These are phyloP conservation scores for Monosporozyma solicola DNA, from an alignment of 805 yeast genomes.

Conservation along the genomic window DNA sequence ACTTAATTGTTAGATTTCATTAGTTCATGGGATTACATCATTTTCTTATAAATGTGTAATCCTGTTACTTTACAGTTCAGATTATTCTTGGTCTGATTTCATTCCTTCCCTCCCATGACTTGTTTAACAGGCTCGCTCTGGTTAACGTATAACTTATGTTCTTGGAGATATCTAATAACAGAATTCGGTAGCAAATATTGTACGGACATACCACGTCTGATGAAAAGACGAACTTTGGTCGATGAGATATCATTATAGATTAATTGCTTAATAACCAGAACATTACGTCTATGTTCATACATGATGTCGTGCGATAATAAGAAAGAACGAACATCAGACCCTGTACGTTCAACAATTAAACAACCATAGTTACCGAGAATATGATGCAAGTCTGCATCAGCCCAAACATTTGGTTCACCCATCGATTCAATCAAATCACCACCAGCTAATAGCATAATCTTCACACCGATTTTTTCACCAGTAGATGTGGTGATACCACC, in stretches of 20 bases:
- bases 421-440: conserved; percentile 95
- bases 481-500: conserved; percentile 65
- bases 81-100: background rate
- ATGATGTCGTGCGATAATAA: conserved; percentile 88
- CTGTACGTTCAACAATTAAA: conserved; percentile 92
- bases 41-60: too few species aligned
- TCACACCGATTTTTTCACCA: conserved; percentile 69
- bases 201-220: conserved; percentile 93
- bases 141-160: conserved; percentile 73
- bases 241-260: conserved; percentile 94
- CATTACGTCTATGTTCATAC: conserved; percentile 93
- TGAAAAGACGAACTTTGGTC: conserved; percentile 85
- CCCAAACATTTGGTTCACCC: conserved; percentile 99
- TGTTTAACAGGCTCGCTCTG: conserved; percentile 93
- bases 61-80: background rate
- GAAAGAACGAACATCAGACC: conserved; percentile 90
- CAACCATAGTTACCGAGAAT: conserved; percentile 95
- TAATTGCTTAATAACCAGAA: conserved; percentile 87
- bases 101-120: conserved; percentile 40
- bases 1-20: too few species aligned
- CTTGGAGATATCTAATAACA: conserved; percentile 90
- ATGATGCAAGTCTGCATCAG: conserved; percentile 89
- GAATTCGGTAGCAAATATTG: conserved; percentile 90
- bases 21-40: too few species aligned
- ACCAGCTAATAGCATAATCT: conserved; percentile 93